Evolutionary conservation across 352 stramenopile species (phyloP).

Genomic region (Phytophthora megakarya): DNA sequence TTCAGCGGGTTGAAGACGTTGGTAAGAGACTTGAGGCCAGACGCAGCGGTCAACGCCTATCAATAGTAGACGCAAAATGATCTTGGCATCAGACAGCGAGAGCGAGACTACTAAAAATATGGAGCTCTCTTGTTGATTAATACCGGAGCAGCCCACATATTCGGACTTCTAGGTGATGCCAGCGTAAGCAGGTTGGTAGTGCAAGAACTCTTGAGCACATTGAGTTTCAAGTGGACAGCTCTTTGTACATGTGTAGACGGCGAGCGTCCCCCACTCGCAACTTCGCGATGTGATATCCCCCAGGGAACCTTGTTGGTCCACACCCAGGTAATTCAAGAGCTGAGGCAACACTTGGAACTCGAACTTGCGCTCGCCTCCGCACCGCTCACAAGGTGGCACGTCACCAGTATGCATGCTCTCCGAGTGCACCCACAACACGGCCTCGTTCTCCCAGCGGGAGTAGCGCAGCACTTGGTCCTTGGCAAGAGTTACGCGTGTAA

Average conservation of each 20-base stretch:
- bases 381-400: constrained; percentile 81
- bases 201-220: constrained; percentile 71
- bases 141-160: constrained; percentile 1
- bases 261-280: constrained; percentile 93
- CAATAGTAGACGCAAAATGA: constrained; percentile 40
- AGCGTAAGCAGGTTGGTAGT: constrained; percentile 76
- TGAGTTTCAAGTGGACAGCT: constrained; percentile 80
- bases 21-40: constrained; percentile 3
- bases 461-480: constrained; percentile 91
- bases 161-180: constrained; percentile 31
- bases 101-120: constrained; percentile 37
- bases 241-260: constrained; percentile 91
- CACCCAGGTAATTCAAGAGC: constrained; percentile 91
- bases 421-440: constrained; percentile 90
- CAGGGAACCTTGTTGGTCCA: constrained; percentile 70
- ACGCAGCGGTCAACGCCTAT: constrained; percentile 24
- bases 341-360: constrained; percentile 96
- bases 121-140: constrained; percentile 27
- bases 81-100: constrained; percentile 31
- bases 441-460: constrained; percentile 84
- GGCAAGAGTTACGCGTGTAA: constrained; percentile 78
- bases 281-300: constrained; percentile 57
- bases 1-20: constrained; percentile 11
- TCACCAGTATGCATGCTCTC: constrained; percentile 43
- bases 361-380: constrained; percentile 85